A percentile compares a stretch with the other conserved stretches of the same genome.
Conservation (phyloP, 2,329 filamentous ascomycete species). For the Neofusicoccum sp. region DNA sequence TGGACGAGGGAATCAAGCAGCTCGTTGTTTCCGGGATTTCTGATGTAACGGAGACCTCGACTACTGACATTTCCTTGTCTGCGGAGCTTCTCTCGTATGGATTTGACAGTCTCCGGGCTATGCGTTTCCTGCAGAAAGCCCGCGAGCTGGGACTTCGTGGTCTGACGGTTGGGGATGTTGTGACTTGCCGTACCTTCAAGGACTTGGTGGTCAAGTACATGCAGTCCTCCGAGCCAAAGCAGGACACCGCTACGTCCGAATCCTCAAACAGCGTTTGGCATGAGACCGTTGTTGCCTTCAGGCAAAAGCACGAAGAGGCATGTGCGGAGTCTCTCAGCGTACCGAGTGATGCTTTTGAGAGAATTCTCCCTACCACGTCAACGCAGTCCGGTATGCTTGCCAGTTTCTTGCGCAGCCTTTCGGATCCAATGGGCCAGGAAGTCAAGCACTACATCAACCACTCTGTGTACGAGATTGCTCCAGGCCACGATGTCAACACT, state of each 20-base stretch:
- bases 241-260: neutral
- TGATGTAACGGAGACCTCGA: constrained; percentile 23
- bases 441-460: constrained; percentile 19
- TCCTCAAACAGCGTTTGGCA: neutral
- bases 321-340: constrained; percentile 3
- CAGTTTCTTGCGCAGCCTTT: constrained; percentile 19
- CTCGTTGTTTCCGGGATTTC: constrained; percentile 23
- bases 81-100: constrained; percentile 29
- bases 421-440: neutral
- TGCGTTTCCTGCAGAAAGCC: constrained; percentile 26
- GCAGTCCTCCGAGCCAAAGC: neutral
- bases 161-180: constrained; percentile 33
- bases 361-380: constrained; percentile 17
- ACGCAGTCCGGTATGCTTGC: constrained; percentile 21
- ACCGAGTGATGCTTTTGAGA: constrained; percentile 7
- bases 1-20: constrained; percentile 2
- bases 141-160: constrained; percentile 25
- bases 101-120: constrained; percentile 30
- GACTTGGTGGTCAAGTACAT: constrained; percentile 13
- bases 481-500: neutral
- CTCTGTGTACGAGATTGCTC: constrained; percentile 15
- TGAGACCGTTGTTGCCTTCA: neutral
- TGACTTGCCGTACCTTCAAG: constrained; percentile 23
- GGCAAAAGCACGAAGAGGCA: neutral
- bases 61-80: constrained; percentile 22